Evolutionary conservation across 2,329 filamentous ascomycete genomes (phyloP).

Genomic region (Pezicula radicicola): DNA sequence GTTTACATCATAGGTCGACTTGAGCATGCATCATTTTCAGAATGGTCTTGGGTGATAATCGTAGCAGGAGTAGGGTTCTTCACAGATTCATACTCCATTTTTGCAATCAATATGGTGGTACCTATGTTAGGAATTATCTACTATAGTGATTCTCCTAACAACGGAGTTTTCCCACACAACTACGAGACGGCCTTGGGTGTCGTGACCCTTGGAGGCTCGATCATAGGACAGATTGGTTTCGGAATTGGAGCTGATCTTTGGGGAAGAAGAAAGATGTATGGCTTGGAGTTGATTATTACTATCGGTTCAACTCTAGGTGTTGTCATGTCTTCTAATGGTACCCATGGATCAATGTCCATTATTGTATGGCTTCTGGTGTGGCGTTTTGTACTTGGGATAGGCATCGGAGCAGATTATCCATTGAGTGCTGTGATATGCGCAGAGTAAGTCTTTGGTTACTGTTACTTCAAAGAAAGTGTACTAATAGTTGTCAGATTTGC

Average conservation of each 20-base stretch:
- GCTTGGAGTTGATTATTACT: constrained; percentile 43
- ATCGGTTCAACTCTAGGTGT: constrained; percentile 43
- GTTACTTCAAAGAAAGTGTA: background rate
- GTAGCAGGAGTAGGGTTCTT: constrained; percentile 48
- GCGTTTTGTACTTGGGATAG: constrained; percentile 45
- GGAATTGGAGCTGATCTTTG: constrained; percentile 43
- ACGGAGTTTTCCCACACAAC: constrained; percentile 20
- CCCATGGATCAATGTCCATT: constrained; percentile 34
- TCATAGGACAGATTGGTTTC: constrained; percentile 44
- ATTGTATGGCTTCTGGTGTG: constrained; percentile 43
- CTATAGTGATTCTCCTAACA: constrained; percentile 33
- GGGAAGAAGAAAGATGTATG: constrained; percentile 48
- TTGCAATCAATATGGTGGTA: constrained; percentile 47
- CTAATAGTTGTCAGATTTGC: constrained; percentile 34
- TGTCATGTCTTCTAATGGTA: constrained; percentile 41
- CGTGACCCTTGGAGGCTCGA: constrained; percentile 41
- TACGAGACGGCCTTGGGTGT: constrained; percentile 39
- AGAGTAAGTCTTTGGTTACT: constrained; percentile 43
- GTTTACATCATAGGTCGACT: constrained; percentile 17
- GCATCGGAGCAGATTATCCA: constrained; percentile 67
- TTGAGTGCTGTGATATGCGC: constrained; percentile 65
- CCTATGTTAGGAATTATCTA: constrained; percentile 46
- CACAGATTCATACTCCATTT: constrained; percentile 40
- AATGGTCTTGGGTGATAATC: constrained; percentile 19
- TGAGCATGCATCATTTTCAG: constrained; percentile 15